Base-by-base conservation (phyloP, 306 rosid genomes). In the Ceratonia siliqua region DNA sequence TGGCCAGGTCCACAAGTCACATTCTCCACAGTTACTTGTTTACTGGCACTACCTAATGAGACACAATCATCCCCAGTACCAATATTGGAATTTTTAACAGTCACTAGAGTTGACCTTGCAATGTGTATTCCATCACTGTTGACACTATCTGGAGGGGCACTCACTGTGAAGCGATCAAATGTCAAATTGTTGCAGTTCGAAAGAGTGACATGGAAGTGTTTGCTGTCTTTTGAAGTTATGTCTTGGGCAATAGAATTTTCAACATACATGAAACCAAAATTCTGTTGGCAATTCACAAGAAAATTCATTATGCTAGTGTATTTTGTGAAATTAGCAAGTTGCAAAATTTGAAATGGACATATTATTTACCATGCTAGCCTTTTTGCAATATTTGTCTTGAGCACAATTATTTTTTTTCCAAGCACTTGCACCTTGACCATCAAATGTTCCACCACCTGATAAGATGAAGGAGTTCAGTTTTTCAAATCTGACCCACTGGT, bases 1-100 rank as follows among this genome's bases (percentile, higher is more conserved):
- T 87, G 83, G 24, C 90, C 90, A 0, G 90, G 90, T 22, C 88
- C 88, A 53, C 90, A 87, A 0, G 73, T 69, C 14, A 79, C 14
- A 8, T 59, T 65, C 2, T 24, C 45, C 49, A 84, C 43, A 18
- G 5, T 14, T 20, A 82, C 6, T 1, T 79, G 48, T 12, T 55
- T 62, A 21, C 25, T 4, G 14, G 83, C 84, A 2, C 50, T 62
- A 5, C 81, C 90, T 0, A 86, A 62, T 48, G 86, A 85, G 49
- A 86, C 33, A 36, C 90, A 83, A 36, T 81, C 87, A 8, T 83
- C 90, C 4, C 90, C 86, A 10, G 90, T 87, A 43, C 36, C 77
- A 14, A 87, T 79, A 20, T n/a, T 0, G 57, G 59, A 59, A 50
- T 69, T 36, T 5, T 62, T 9, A 21, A 87, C 30, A 7, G 36